A percentile compares a stretch with the other conserved stretches of the same genome.
Evolutionary conservation across 176 grass and related monocot genomes (phyloP).

Genomic region (Musa itinerans): DNA sequence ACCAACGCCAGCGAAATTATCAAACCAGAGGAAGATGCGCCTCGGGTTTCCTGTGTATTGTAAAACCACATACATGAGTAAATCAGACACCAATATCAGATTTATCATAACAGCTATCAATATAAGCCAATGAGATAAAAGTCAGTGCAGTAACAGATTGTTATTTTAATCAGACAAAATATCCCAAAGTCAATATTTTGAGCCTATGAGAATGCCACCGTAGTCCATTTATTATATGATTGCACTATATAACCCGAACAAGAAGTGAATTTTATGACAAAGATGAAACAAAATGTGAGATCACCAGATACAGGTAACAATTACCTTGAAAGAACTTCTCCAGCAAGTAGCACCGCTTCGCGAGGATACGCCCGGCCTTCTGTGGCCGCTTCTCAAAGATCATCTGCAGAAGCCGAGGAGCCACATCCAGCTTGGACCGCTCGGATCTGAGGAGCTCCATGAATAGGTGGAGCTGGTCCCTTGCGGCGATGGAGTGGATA

Average conservation of each 20-base stretch:
- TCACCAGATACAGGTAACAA: not conserved
- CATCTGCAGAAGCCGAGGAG: slow-evolving; percentile 55
- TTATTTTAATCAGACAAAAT: no score
- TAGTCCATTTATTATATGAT: not conserved
- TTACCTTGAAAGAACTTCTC: slow-evolving; percentile 80
- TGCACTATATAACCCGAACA: not conserved
- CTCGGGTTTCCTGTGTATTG: slow-evolving; percentile 43
- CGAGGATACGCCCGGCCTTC: slow-evolving; percentile 45
- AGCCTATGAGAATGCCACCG: not conserved
- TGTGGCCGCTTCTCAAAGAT: slow-evolving; percentile 62
- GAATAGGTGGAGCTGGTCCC: slow-evolving; percentile 48
- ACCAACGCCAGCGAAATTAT: slow-evolving; percentile 55
- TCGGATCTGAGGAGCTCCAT: slow-evolving; percentile 47
- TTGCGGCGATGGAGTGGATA: slow-evolving; percentile 38
- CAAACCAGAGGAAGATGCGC: slow-evolving; percentile 72
- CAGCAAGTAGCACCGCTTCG: slow-evolving; percentile 43
- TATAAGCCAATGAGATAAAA: not conserved
- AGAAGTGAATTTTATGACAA: no score
- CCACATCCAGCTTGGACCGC: slow-evolving; percentile 39
- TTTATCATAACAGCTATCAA: not conserved
- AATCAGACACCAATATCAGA: not conserved
- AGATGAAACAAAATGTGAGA: not conserved
- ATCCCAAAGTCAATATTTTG: no score
- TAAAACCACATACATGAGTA: slow-evolving; percentile 3
- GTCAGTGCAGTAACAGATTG: not conserved